Conservation (phyloP, 495 filamentous ascomycete species). For the Annulohypoxylon nitens region DNA sequence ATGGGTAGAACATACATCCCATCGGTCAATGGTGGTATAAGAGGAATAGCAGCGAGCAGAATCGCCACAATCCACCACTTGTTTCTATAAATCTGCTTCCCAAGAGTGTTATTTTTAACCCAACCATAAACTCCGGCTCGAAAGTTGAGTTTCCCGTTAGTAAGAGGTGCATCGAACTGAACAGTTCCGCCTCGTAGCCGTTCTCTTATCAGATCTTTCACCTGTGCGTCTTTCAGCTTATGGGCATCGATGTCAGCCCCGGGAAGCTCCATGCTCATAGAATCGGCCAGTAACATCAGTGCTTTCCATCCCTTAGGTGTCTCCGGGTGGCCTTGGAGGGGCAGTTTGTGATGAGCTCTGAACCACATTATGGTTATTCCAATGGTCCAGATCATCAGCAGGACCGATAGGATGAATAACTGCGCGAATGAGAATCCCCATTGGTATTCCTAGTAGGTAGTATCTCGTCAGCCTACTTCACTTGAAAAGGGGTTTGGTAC, state of each 20-base stretch:
- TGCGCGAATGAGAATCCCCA: constrained; percentile 40
- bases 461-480: not conserved
- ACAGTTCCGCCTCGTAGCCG: not conserved
- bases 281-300: not conserved
- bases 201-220: not conserved
- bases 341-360: constrained; percentile 13
- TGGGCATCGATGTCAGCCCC: not conserved
- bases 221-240: not conserved
- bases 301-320: constrained; percentile 28
- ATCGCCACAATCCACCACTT: constrained; percentile 1
- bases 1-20: not conserved
- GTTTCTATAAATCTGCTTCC: not conserved
- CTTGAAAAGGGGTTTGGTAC: not conserved
- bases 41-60: not conserved
- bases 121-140: not conserved
- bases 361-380: constrained; percentile 33
- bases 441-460: constrained; percentile 13
- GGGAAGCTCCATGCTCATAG: not conserved
- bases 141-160: not conserved
- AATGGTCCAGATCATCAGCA: constrained; percentile 37
- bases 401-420: constrained; percentile 10
- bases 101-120: not conserved
- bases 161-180: not conserved
- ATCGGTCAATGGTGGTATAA: not conserved
- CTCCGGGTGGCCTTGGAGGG: constrained; percentile 25